Evolutionary conservation across 345 rosid genomes (phyloP), one percentile per base, ranked within the genome.

Genomic region (Pelargonium nanum): DNA sequence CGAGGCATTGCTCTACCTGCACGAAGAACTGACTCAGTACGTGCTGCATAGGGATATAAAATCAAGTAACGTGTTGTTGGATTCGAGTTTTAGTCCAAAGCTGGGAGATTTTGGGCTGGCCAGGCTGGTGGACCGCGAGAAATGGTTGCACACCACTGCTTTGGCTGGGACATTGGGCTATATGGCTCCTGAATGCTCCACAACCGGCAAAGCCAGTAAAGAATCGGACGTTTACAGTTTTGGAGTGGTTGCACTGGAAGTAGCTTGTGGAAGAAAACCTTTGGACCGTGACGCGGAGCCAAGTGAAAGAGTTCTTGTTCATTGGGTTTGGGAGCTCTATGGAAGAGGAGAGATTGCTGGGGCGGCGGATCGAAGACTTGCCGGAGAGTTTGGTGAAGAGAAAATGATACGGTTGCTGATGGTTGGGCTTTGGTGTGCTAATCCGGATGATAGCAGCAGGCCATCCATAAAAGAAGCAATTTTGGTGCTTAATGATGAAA

Each of bases 71-170:
- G 1, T 71, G 26, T 45, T 68, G 67, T 19, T 77, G 62, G 74
- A 71, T 60, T 59, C 61, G 2, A 9, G 23, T 12, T 69, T 68
- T 16, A 54, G 67, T 21, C 65, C 79, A 1, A 74, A 74, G 62
- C 73, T 71, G 0, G 74, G 78, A 9, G 81, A 77, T 54, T 74
- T 77, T 22, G 76, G 81, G 53, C 60, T 70, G n/a, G 82, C 79
- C 1, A 69, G 60, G 60, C 28, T 72, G n/a, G 77, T 75, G 0
- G 40, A 75, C 34, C 79, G 69, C 22, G 64, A 61, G 15, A 48
- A 60, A 19, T 64, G 64, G 16, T 57, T 70, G 26, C 55, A 16
- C 7, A 65, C 64, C 55, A 73, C 73, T 17, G 4, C 50, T 8
- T 25, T 67, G 22, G 66, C 65, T 13, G 78, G 75, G n/a, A n/a